Conservation (phyloP, 129 eudicot species). For the Dittrichia graveolens region DNA sequence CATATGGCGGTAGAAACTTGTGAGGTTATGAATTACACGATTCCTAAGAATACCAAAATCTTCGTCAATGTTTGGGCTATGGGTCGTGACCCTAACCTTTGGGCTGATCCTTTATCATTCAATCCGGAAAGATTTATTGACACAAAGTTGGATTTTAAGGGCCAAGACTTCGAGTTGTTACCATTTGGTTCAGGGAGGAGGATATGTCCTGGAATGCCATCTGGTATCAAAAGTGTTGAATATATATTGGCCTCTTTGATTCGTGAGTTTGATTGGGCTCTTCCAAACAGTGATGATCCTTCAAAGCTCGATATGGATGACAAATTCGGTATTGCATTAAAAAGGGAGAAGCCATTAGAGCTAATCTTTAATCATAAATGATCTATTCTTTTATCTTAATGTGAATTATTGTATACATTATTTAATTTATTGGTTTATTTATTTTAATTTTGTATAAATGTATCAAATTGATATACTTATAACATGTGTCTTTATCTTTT, state of each 20-base stretch:
- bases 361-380: background rate
- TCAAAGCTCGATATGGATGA: background rate
- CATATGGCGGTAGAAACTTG: background rate
- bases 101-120: background rate
- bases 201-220: background rate
- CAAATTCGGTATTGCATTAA: background rate
- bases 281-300: background rate
- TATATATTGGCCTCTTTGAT: background rate
- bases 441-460: no score
- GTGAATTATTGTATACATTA: no score
- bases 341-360: background rate
- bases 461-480: no score
- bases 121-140: background rate
- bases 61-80: background rate
- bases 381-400: no score
- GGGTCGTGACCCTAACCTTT: conserved; percentile 3
- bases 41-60: background rate
- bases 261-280: background rate
- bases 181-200: background rate
- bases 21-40: conserved; percentile 13
- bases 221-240: background rate
- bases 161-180: background rate
- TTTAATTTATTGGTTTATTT: no score
- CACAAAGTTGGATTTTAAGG: conserved; percentile 2
- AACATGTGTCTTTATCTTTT: no score